Conservation (phyloP, 495 filamentous ascomycete species). For the Neurospora sp. region DNA sequence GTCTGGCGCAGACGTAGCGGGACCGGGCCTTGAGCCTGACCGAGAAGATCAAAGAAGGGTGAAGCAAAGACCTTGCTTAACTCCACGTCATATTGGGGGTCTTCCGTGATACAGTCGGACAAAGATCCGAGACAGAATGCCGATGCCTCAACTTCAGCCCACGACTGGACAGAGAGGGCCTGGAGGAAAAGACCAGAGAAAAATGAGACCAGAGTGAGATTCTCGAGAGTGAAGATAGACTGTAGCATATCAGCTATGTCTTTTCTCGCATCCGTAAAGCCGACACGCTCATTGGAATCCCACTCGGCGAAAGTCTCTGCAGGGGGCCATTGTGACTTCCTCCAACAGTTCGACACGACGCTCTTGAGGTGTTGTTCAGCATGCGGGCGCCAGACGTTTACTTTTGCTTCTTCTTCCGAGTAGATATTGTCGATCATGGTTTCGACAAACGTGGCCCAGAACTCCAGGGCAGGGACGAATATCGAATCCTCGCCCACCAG, state of each 20-base stretch:
- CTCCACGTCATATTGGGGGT: constrained; percentile 52
- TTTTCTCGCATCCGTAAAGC: constrained; percentile 67
- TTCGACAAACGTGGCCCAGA: constrained; percentile 69
- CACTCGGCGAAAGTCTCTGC: constrained; percentile 44
- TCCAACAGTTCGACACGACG: constrained; percentile 50
- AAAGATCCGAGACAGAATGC: constrained; percentile 70
- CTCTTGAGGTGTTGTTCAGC: constrained; percentile 37
- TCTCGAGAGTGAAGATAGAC: constrained; percentile 61
- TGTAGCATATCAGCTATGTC: constrained; percentile 77
- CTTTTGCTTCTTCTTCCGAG: constrained; percentile 14
- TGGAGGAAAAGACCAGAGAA: constrained; percentile 56
- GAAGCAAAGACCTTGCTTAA: constrained; percentile 60
- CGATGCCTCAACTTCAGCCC: constrained; percentile 71
- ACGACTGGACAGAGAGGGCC: constrained; percentile 49
- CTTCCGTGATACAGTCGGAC: constrained; percentile 63
- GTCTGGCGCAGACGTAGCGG: constrained; percentile 68
- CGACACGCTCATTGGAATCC: constrained; percentile 59
- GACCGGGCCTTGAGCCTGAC: constrained; percentile 34
- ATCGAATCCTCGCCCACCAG: constrained; percentile 69
- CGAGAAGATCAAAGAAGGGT: constrained; percentile 50
- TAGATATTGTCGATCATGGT: constrained; percentile 34
- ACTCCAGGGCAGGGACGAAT: constrained; percentile 68
- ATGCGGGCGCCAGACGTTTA: constrained; percentile 21
- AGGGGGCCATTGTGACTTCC: constrained; percentile 52
- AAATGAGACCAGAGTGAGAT: constrained; percentile 54